phyloP scores from a whole-genome alignment of 2,329 filamentous ascomycete species.

The Colletotrichum melonis region DNA sequence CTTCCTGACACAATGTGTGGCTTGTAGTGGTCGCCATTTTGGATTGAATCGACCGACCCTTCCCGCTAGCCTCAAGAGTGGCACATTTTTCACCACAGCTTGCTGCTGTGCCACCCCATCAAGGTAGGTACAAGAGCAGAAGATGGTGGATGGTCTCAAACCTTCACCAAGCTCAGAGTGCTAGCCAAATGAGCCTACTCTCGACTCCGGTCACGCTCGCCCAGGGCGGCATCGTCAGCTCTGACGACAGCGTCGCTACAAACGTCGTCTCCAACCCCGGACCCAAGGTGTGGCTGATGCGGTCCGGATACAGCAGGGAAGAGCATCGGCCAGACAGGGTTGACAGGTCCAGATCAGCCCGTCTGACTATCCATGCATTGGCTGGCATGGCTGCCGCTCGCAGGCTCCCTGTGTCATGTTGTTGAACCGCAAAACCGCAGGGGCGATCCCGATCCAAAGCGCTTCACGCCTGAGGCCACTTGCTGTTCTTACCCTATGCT shows the following conservation, averaged over 20 bases:
- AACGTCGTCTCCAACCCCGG: constrained; percentile 5
- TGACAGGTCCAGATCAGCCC: constrained; percentile 5
- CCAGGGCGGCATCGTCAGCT: constrained; percentile 20
- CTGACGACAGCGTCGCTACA: constrained; percentile 27
- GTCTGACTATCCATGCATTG: constrained; percentile 21
- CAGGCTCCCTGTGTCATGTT: constrained; percentile 20
- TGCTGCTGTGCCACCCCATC: constrained; percentile 19
- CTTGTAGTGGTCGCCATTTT: neutral
- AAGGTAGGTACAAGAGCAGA: constrained; percentile 13
- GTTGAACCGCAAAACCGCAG: constrained; percentile 27
- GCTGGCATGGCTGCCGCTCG: constrained; percentile 3
- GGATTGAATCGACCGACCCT: neutral
- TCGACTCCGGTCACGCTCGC: neutral
- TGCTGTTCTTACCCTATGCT: neutral
- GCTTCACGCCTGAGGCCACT: constrained; percentile 5
- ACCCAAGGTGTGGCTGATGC: constrained; percentile 17
- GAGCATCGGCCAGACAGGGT: constrained; percentile 25
- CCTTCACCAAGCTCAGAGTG: neutral
- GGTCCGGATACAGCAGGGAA: constrained; percentile 3
- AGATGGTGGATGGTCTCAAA: constrained; percentile 4
- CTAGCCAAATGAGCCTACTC: neutral
- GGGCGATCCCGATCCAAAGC: constrained; percentile 33
- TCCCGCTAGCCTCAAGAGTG: neutral
- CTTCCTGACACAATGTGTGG: neutral
- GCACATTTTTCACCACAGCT: neutral